Conservation (phyloP, 441 rosid species). For the Iberis amara region DNA sequence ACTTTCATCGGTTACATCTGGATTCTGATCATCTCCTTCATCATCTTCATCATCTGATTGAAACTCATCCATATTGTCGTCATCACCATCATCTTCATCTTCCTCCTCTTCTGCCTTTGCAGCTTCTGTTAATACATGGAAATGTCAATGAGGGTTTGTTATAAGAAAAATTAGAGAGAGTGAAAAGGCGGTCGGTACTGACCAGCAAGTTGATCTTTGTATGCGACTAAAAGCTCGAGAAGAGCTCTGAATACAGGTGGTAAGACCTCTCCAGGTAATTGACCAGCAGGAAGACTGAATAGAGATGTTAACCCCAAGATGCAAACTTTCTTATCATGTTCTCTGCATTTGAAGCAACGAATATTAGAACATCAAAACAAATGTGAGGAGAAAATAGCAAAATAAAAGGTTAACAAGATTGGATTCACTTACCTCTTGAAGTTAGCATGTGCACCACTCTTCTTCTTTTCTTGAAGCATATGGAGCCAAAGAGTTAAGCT, state of each 20-base stretch:
- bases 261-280: slow-evolving; percentile 72
- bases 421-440: slow-evolving; percentile 64
- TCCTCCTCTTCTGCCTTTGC: slow-evolving; percentile 81
- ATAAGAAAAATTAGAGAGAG: slow-evolving; percentile 1
- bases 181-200: slow-evolving; percentile 1
- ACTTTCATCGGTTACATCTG: slow-evolving; percentile 79
- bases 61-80: slow-evolving; percentile 92
- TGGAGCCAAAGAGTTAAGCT: slow-evolving; percentile 82
- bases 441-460: slow-evolving; percentile 64
- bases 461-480: slow-evolving; percentile 86
- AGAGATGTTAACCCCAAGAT: slow-evolving; percentile 88
- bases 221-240: slow-evolving; percentile 85
- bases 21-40: slow-evolving; percentile 77
- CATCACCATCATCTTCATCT: slow-evolving; percentile 75
- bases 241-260: slow-evolving; percentile 73
- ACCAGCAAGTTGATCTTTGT: slow-evolving; percentile 98
- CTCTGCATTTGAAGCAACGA: slow-evolving; percentile 46
- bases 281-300: slow-evolving; percentile 71
- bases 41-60: slow-evolving; percentile 82
- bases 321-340: slow-evolving; percentile 92
- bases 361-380: slow-evolving; percentile 3
- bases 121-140: slow-evolving; percentile 44
- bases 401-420: not conserved
- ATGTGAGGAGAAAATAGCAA: slow-evolving; percentile 9
- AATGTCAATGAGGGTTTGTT: slow-evolving; percentile 5